Percentiles rank a stretch among this genome's conserved stretches.
phyloP scores from a whole-genome alignment of 2,329 filamentous ascomycete species.

The Colletotrichum musicola region DNA sequence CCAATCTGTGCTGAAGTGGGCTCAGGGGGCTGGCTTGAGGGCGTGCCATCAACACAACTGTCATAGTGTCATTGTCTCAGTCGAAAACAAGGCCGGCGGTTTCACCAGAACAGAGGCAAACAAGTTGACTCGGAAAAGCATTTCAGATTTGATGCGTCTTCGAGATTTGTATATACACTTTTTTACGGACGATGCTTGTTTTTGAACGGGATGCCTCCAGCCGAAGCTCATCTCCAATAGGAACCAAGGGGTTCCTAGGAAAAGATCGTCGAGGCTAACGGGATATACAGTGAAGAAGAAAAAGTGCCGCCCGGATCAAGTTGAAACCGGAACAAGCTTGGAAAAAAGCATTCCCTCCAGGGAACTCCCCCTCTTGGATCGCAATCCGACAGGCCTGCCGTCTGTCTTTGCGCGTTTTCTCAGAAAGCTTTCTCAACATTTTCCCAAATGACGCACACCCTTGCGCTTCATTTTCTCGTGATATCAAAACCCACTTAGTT shows the following conservation, averaged over 20 bases:
- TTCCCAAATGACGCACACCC: neutral
- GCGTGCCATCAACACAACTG: neutral
- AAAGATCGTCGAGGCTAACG: slow-evolving; percentile 29
- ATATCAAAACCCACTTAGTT: slow-evolving; percentile 1
- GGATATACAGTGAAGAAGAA: slow-evolving; percentile 32
- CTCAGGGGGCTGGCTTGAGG: neutral
- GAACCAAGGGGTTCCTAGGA: neutral
- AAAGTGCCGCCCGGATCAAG: slow-evolving; percentile 5
- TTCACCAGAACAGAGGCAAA: neutral
- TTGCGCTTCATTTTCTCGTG: neutral
- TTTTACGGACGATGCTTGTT: slow-evolving; percentile 21
- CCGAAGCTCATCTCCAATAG: slow-evolving; percentile 27
- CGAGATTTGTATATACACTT: slow-evolving; percentile 21
- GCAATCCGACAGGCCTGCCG: slow-evolving; percentile 25
- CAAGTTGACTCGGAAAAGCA: neutral
- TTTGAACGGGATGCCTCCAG: slow-evolving; percentile 27
- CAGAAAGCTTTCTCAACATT: neutral
- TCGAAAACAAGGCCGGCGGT: neutral
- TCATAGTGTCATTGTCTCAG: neutral
- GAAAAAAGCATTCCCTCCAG: slow-evolving; percentile 2
- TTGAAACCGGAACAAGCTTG: neutral
- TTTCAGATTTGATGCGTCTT: slow-evolving; percentile 12
- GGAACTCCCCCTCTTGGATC: neutral
- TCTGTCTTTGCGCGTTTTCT: slow-evolving; percentile 14
- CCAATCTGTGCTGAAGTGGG: neutral